Conservation (phyloP, 1,139 yeast genomes). For the Kurtzmaniella quercitrusa region DNA sequence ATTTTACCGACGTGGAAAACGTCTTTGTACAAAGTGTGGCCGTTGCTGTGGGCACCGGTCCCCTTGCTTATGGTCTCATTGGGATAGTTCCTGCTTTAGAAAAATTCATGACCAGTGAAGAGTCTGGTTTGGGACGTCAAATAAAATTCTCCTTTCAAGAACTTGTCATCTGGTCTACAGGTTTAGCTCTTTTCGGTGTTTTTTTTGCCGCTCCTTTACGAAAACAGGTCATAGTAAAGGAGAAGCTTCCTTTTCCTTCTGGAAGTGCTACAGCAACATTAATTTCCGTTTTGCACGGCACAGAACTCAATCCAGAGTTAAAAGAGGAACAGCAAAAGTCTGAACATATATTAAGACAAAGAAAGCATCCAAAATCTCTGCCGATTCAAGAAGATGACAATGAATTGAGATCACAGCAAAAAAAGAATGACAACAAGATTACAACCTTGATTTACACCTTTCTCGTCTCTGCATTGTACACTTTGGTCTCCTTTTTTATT, state of each 20-base stretch:
- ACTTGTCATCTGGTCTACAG: constrained; percentile 75
- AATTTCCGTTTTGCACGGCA: constrained; percentile 79
- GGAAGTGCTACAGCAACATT: constrained; percentile 96
- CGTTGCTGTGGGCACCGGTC: constrained; percentile 97
- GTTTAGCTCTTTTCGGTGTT: constrained; percentile 90
- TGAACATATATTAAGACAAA: constrained; percentile 2
- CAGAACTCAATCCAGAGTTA: constrained; percentile 36
- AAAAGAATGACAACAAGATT: constrained; percentile 44
- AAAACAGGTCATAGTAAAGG: constrained; percentile 77
- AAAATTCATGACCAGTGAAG: constrained; percentile 73
- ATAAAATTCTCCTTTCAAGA: constrained; percentile 42
- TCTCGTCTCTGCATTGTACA: constrained; percentile 64
- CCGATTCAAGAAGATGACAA: neutral
- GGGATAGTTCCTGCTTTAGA: constrained; percentile 98
- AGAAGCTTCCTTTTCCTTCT: constrained; percentile 87
- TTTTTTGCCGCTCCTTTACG: constrained; percentile 90
- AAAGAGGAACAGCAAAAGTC: neutral
- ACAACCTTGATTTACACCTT: constrained; percentile 58
- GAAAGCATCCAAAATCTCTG: neutral
- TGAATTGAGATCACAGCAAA: neutral
- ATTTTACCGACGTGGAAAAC: constrained; percentile 86
- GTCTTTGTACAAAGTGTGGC: constrained; percentile 90
- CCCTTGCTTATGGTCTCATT: constrained; percentile 88
- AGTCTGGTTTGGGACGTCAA: constrained; percentile 57
- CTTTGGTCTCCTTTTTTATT: constrained; percentile 65